phyloP scores from a whole-genome alignment of 352 stramenopile genomes.

The Phytophthora meadii region DNA sequence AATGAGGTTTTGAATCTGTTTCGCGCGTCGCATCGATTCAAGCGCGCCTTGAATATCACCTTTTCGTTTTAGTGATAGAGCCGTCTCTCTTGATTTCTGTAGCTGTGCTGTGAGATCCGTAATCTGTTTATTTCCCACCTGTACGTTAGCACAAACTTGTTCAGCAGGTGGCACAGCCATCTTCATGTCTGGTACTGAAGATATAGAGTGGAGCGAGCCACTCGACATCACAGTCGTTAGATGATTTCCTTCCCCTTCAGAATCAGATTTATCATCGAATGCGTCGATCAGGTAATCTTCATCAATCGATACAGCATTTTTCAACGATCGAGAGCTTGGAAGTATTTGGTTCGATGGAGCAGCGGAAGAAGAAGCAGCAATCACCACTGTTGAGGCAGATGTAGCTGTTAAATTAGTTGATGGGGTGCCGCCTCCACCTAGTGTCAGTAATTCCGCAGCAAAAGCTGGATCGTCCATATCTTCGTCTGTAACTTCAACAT shows the following conservation, averaged over 20 bases:
- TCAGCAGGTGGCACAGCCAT: not conserved
- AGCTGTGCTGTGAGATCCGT: slow-evolving; percentile 54
- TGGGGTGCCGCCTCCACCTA: slow-evolving; percentile 20
- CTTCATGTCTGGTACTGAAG: slow-evolving; percentile 13
- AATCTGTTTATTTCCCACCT: slow-evolving; percentile 14
- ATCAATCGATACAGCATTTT: slow-evolving; percentile 48
- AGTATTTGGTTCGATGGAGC: not conserved
- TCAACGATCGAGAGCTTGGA: slow-evolving; percentile 27
- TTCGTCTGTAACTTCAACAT: slow-evolving; percentile 63
- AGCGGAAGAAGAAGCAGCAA: not conserved
- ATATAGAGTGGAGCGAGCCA: slow-evolving; percentile 12
- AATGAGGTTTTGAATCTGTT: slow-evolving; percentile 74
- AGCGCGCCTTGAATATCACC: slow-evolving; percentile 64
- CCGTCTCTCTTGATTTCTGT: slow-evolving; percentile 45
- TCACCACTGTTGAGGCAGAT: not conserved
- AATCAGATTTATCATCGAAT: slow-evolving; percentile 65
- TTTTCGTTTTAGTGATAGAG: slow-evolving; percentile 63
- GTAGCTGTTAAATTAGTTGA: not conserved
- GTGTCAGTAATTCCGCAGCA: slow-evolving; percentile 48
- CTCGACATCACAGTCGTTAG: slow-evolving; percentile 23
- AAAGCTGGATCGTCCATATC: slow-evolving; percentile 69
- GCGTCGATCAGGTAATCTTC: slow-evolving; percentile 74
- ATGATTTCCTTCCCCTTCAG: slow-evolving; percentile 33
- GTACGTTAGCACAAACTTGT: not conserved
- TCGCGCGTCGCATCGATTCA: slow-evolving; percentile 70